Conservation (phyloP, 2,329 filamentous ascomycete species). For the Plectosphaerella cucumerina region DNA sequence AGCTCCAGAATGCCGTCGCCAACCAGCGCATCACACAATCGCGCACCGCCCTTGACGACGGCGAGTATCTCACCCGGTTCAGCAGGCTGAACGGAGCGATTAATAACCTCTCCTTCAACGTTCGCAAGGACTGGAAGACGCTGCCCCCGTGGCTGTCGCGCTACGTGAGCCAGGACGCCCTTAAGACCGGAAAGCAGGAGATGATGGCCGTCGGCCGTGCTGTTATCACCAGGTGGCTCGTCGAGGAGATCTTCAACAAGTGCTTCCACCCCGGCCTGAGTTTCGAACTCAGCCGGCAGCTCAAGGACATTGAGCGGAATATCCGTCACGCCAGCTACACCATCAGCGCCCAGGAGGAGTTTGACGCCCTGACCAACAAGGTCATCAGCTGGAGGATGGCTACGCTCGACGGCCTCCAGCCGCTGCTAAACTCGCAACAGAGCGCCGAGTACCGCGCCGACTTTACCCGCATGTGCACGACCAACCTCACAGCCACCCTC, state of each 20-base stretch:
- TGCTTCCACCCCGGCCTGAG: constrained; percentile 92
- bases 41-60: constrained; percentile 90
- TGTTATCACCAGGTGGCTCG: constrained; percentile 82
- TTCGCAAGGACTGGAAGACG: constrained; percentile 86
- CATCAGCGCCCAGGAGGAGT: constrained; percentile 77
- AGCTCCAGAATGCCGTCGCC: constrained; percentile 94
- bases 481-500: constrained; percentile 64
- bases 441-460: constrained; percentile 62
- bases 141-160: constrained; percentile 77
- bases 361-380: constrained; percentile 80
- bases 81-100: constrained; percentile 89
- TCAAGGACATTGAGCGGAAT: constrained; percentile 85
- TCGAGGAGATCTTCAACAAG: constrained; percentile 85
- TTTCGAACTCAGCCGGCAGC: constrained; percentile 64
- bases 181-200: constrained; percentile 87
- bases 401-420: constrained; percentile 84
- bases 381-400: constrained; percentile 91
- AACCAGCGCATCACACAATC: constrained; percentile 94
- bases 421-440: constrained; percentile 60
- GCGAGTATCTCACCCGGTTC: constrained; percentile 86
- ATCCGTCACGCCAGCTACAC: constrained; percentile 75
- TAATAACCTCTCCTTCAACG: constrained; percentile 91
- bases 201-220: constrained; percentile 95
- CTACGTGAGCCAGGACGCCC: constrained; percentile 79
- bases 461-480: constrained; percentile 67